These are phyloP conservation scores for Globisporangium cystogenes DNA, from an alignment of 352 stramenopile species.

Conservation along the genomic window DNA sequence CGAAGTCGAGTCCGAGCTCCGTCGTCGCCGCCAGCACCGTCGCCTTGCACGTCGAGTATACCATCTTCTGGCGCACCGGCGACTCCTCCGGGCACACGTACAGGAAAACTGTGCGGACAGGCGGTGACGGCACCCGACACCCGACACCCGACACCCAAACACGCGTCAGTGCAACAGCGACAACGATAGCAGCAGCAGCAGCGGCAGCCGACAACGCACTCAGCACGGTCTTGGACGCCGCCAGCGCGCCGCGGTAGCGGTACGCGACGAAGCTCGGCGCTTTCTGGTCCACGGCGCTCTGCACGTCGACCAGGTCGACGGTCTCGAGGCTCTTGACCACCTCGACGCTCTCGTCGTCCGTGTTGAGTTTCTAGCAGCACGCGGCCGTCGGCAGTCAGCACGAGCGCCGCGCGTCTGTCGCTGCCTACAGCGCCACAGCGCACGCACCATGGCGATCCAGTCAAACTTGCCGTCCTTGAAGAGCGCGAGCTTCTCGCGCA, in stretches of 20 bases:
- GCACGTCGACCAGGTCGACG: conserved; percentile 63
- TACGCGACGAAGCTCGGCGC: conserved; percentile 76
- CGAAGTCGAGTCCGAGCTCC: conserved; percentile 60
- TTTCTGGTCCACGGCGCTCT: conserved; percentile 50
- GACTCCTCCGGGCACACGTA: conserved; percentile 89
- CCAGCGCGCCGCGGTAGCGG: conserved; percentile 44
- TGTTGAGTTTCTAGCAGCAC: conserved; percentile 58
- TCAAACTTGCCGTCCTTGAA: conserved; percentile 81
- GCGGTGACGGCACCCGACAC: too few relatives aligned
- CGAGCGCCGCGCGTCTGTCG: too few relatives aligned
- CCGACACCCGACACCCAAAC: too few relatives aligned
- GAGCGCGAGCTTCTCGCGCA: conserved; percentile 71
- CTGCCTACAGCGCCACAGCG: too few relatives aligned
- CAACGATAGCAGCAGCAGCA: not conserved
- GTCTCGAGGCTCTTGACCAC: conserved; percentile 75
- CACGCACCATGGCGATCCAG: conserved; percentile 83
- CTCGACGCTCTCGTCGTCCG: conserved; percentile 70
- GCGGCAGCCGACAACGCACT: conserved; percentile 25
- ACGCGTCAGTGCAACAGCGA: not conserved
- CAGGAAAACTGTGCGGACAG: conserved; percentile 60
- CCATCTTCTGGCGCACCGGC: conserved; percentile 86
- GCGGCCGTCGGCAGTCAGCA: too few relatives aligned
- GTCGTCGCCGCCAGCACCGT: conserved; percentile 69
- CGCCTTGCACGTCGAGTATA: conserved; percentile 88
- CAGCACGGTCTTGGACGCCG: conserved; percentile 22